Percentiles rank a stretch among this genome's conserved stretches.
Conservation (phyloP, 2,329 filamentous ascomycete species). For the Mycosphaerella arachidis region DNA sequence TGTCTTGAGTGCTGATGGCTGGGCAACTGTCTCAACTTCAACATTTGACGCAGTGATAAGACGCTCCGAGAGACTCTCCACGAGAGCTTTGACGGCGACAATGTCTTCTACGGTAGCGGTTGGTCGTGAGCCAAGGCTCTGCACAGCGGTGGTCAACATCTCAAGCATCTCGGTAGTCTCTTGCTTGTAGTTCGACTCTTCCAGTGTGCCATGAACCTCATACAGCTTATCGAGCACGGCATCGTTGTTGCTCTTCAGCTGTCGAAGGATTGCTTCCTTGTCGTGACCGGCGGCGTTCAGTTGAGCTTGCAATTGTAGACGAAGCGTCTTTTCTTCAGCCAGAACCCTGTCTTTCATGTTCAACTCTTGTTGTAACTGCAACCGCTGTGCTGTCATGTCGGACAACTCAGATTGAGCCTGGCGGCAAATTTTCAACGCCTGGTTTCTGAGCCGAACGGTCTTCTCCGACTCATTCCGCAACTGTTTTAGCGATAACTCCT, state of each 20-base stretch:
- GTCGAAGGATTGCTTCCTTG: constrained; percentile 7
- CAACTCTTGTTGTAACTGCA: constrained; percentile 22
- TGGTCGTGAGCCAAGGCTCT: constrained; percentile 17
- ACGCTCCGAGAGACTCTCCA: constrained; percentile 19
- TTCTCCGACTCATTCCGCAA: constrained; percentile 12
- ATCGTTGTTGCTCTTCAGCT: constrained; percentile 15
- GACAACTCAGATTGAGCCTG: constrained; percentile 18
- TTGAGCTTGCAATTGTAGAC: constrained; percentile 22
- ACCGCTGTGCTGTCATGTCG: constrained; percentile 2
- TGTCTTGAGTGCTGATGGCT: constrained; percentile 1
- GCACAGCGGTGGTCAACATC: constrained; percentile 17
- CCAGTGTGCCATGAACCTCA: constrained; percentile 17
- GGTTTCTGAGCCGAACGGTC: constrained; percentile 10
- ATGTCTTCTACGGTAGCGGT: constrained; percentile 18
- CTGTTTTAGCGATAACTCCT: constrained; percentile 13
- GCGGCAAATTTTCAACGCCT: constrained; percentile 18
- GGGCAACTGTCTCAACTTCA: neutral
- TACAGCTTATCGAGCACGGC: constrained; percentile 23
- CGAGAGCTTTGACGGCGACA: constrained; percentile 14
- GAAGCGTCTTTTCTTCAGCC: constrained; percentile 22
- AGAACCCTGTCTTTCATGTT: constrained; percentile 19
- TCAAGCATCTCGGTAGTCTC: constrained; percentile 13
- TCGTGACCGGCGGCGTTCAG: constrained; percentile 5
- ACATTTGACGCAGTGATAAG: constrained; percentile 1
- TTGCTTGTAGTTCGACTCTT: constrained; percentile 5